Base-by-base conservation (phyloP, 176 grass and related monocot species). In the Triticum timopheevii region DNA sequence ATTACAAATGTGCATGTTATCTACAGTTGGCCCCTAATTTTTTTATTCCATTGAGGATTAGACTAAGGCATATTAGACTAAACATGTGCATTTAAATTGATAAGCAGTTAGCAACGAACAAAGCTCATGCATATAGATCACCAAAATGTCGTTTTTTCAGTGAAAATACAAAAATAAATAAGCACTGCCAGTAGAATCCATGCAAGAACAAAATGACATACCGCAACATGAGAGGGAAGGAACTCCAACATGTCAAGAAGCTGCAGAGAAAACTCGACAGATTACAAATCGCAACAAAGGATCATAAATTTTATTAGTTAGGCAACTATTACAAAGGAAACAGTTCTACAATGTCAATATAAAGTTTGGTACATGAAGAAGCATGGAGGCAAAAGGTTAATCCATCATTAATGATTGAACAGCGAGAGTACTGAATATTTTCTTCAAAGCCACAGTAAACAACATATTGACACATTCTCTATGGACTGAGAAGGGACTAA, bases 141-240 rank as follows among this genome's bases (percentile, higher is more conserved):
- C 4, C 68, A 61, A 34, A 73, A 73, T 73, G 66, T 69, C 52
- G 64, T 35, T 33, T 71, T 13, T 13, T 17, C 35, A 80, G 7
- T 67, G 17, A 80, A 58, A 80, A 78, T 78, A 34, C 20, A 78
- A 83, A 65, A 87, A 72, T 40, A 76, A 59, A 40, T 73, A 75
- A 75, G n/a, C 13, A 13, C 39, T 7, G 42, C 20, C 49, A 45
- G 12, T 83, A 86, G 33, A 78, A 92, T 34, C 16, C 13, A 76
- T 38, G 23, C 69, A 81, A 82, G 27, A 94, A 71, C 31, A 77
- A 65, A 35, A 91, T 81, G 52, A 81, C 93, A 90, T 98, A 98
- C 96, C 86, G 92, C 96, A 74, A 91, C 90, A 92, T 98, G 96
- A 83, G 96, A 94, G 39, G 96, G 96, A 85, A 98, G 87, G 71